Conservation (phyloP, 1,284 basidiomycete genomes). For the Butyriboletus regius region DNA sequence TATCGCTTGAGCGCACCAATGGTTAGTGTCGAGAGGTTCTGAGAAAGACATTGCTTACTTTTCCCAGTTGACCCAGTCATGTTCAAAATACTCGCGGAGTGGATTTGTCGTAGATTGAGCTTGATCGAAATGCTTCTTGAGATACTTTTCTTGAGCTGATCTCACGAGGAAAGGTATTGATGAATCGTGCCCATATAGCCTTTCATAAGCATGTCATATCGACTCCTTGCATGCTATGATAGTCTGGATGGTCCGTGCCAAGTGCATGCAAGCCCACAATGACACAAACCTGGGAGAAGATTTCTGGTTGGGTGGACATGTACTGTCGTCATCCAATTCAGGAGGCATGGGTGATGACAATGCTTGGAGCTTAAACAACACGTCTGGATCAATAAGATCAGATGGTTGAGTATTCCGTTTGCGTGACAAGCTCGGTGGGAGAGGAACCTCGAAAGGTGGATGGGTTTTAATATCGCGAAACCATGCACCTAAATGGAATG, state of each 20-base stretch:
- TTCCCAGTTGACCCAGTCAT: conserved; percentile 62
- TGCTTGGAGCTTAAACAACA: conserved; percentile 27
- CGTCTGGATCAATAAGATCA: conserved; percentile 27
- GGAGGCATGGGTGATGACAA: conserved; percentile 17
- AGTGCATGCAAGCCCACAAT: conserved; percentile 54
- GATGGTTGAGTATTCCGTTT: conserved; percentile 13
- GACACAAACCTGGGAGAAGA: conserved; percentile 31
- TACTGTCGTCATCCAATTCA: conserved; percentile 17
- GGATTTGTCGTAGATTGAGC: conserved; percentile 30
- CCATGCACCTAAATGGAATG: conserved; percentile 57
- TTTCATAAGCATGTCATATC: conserved; percentile 58
- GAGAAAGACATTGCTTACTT: conserved; percentile 39
- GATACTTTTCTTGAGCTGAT: conserved; percentile 28
- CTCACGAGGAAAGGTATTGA: conserved; percentile 31
- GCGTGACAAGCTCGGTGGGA: conserved; percentile 46
- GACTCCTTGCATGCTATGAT: conserved; percentile 59
- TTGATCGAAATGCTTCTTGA: conserved; percentile 26
- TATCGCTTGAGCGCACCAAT: conserved; percentile 46
- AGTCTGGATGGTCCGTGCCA: conserved; percentile 50
- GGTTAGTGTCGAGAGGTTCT: neutral
- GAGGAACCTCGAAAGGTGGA: conserved; percentile 46
- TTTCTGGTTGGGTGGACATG: conserved; percentile 7
- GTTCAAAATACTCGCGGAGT: conserved; percentile 56
- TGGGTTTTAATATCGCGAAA: conserved; percentile 51
- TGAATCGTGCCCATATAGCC: conserved; percentile 40